Percentiles rank a stretch among this genome's conserved stretches.
phyloP scores from a whole-genome alignment of 257 asterid genomes.

The Craterostigma plantagineum region DNA sequence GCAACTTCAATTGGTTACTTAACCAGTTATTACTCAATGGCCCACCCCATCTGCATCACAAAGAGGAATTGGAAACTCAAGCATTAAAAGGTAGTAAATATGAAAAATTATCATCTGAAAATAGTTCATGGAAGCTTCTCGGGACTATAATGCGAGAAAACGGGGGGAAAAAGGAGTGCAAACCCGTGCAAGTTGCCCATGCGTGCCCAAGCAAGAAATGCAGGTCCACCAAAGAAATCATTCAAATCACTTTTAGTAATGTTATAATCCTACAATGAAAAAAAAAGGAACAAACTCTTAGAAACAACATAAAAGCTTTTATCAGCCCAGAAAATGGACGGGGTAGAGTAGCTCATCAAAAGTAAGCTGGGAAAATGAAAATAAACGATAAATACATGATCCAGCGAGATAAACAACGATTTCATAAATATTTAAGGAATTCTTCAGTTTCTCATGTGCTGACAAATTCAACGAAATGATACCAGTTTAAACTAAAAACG shows the following conservation, averaged over 20 bases:
- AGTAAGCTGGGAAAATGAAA: too few relatives aligned
- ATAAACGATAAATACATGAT: too few relatives aligned
- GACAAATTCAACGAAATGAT: too few relatives aligned
- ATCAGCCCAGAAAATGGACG: too few relatives aligned
- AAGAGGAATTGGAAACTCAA: conserved; percentile 8
- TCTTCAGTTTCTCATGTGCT: too few relatives aligned
- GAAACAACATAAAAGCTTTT: not conserved
- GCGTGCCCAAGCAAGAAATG: conserved; percentile 99
- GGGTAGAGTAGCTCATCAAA: too few relatives aligned
- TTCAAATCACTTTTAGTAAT: conserved; percentile 42
- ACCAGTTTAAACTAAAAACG: conserved; percentile 15
- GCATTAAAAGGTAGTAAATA: not conserved
- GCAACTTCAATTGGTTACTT: conserved; percentile 56
- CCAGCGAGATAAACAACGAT: too few relatives aligned
- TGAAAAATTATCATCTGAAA: too few relatives aligned
- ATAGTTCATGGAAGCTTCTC: not conserved
- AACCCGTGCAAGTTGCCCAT: conserved; percentile 95
- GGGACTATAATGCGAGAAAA: not conserved
- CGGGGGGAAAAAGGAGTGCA: conserved; percentile 3
- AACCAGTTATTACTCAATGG: conserved; percentile 87
- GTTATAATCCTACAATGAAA: conserved; percentile 46
- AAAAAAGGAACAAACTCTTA: conserved; percentile 7
- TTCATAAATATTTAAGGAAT: too few relatives aligned
- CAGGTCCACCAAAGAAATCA: conserved; percentile 95
- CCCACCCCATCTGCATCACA: conserved; percentile 83